Evolutionary conservation across 257 asterid genomes (phyloP).

Genomic region (Asclepias syriaca): DNA sequence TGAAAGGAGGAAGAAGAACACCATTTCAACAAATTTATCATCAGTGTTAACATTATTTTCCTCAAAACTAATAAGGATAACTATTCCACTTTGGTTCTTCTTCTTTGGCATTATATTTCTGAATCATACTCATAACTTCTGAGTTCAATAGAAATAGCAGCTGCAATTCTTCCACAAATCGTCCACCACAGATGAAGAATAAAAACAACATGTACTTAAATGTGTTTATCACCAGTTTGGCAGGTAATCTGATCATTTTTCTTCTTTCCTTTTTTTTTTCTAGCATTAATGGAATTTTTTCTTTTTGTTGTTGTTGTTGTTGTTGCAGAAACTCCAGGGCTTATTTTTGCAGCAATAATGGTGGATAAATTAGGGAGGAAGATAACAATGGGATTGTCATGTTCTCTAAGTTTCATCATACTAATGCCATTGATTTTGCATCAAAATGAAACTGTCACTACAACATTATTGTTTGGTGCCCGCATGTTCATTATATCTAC

Average conservation of each 20-base stretch:
- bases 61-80: constrained; percentile 35
- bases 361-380: constrained; percentile 57
- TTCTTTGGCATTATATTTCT: constrained; percentile 45
- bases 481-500: constrained; percentile 48
- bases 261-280: too few species aligned
- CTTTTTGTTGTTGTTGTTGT: too few species aligned
- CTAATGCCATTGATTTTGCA: constrained; percentile 47
- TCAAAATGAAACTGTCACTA: constrained; percentile 33
- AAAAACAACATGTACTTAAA: constrained; percentile 38
- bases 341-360: constrained; percentile 35
- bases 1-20: not conserved
- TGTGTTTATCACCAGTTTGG: constrained; percentile 52
- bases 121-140: constrained; percentile 48
- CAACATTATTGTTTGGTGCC: constrained; percentile 45
- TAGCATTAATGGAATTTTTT: too few species aligned
- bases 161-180: constrained; percentile 21
- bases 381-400: constrained; percentile 44
- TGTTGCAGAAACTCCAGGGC: constrained; percentile 47
- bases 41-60: constrained; percentile 38
- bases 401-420: constrained; percentile 27
- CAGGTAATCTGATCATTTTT: constrained; percentile 27
- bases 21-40: constrained; percentile 21
- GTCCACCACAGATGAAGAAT: constrained; percentile 2
- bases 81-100: constrained; percentile 48
- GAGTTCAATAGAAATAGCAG: constrained; percentile 33